Percentiles rank a stretch among this genome's conserved stretches.
Conservation (phyloP, 768 basidiomycete species). For the Amanita exitialis region DNA sequence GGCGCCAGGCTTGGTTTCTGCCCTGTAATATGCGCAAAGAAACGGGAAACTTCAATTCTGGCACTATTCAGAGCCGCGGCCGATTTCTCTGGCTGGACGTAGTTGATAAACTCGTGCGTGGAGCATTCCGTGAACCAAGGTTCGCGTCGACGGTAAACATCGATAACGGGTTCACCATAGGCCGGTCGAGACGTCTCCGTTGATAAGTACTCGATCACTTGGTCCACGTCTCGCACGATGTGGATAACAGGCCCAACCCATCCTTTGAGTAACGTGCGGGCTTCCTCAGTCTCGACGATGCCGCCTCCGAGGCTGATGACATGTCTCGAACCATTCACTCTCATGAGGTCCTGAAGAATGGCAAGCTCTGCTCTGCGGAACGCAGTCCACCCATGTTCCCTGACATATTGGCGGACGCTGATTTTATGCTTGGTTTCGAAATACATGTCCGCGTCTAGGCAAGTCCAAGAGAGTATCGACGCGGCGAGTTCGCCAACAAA, state of each 20-base stretch:
- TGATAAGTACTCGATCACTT: conserved; percentile 74
- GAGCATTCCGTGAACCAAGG: conserved; percentile 84
- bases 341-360: conserved; percentile 60
- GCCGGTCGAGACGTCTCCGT: conserved; percentile 74
- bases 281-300: conserved; percentile 77
- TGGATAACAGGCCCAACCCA: conserved; percentile 81
- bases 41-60: conserved; percentile 61
- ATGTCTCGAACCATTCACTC: conserved; percentile 44
- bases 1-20: conserved; percentile 51
- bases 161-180: conserved; percentile 79
- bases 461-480: conserved; percentile 55
- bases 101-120: conserved; percentile 78
- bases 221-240: conserved; percentile 69
- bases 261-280: conserved; percentile 59
- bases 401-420: conserved; percentile 68
- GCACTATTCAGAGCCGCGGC: conserved; percentile 21
- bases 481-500: conserved; percentile 78
- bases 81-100: conserved; percentile 29
- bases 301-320: conserved; percentile 92
- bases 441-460: conserved; percentile 75
- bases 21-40: conserved; percentile 85
- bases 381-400: conserved; percentile 76
- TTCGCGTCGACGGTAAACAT: conserved; percentile 73
- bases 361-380: conserved; percentile 78
- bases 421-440: conserved; percentile 58